Evolutionary conservation across 1,284 basidiomycete genomes (phyloP).

Genomic region (Ustilago bromivora): DNA sequence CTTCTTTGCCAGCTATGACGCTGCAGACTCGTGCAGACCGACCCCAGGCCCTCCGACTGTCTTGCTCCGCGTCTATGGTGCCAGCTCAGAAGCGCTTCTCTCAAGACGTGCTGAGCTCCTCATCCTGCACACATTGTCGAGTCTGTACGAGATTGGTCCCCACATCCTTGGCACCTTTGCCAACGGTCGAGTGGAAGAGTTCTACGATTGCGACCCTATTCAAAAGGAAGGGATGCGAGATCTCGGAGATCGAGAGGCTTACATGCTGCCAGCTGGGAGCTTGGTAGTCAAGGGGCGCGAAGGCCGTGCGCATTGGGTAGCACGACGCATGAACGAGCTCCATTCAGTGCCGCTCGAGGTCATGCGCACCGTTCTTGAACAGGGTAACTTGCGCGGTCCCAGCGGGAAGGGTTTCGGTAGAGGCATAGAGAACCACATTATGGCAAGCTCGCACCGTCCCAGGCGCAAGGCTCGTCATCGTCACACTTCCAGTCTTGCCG

Average conservation of each 20-base stretch:
- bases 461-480: conserved; percentile 44
- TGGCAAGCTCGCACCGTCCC: conserved; percentile 64
- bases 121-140: conserved; percentile 67
- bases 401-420: conserved; percentile 64
- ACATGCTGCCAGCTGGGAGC: conserved; percentile 47
- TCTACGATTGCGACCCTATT: conserved; percentile 66
- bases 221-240: conserved; percentile 63
- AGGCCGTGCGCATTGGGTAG: conserved; percentile 66
- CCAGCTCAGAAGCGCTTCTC: conserved; percentile 61
- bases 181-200: conserved; percentile 68
- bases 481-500: conserved; percentile 13
- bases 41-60: conserved; percentile 54
- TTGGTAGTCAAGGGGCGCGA: conserved; percentile 55
- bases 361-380: conserved; percentile 66
- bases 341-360: conserved; percentile 68
- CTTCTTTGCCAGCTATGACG: conserved; percentile 65
- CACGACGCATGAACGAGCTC: conserved; percentile 67
- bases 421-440: conserved; percentile 68
- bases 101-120: conserved; percentile 66
- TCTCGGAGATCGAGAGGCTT: conserved; percentile 54
- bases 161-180: conserved; percentile 69
- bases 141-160: conserved; percentile 68
- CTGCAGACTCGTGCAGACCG: background rate
- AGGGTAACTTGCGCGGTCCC: conserved; percentile 62
- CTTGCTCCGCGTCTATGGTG: conserved; percentile 67